Base-by-base conservation (phyloP, 1,284 basidiomycete species). In the Melampsora americana region DNA sequence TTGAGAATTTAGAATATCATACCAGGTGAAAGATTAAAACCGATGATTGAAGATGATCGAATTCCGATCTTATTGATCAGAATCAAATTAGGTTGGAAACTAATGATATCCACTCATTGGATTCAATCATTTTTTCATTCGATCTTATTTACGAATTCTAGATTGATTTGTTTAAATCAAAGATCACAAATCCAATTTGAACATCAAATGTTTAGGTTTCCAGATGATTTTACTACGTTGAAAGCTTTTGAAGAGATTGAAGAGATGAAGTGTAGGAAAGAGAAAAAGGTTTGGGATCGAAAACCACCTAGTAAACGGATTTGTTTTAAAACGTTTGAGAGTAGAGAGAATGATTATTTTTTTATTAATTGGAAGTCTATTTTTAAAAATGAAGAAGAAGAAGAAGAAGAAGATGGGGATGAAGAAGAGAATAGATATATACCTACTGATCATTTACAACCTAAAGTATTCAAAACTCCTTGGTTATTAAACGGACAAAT, bases 71-170 rank as follows among this genome's bases (percentile, higher is more conserved):
- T 96, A 44, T 86, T 96, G 48, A 87, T 95, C 12, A 91, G 93
- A 82, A 6, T 50, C 2, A 42, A 44, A 20, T 46, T 20, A 53
- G 92, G 93, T 46, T 95, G 90, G 89, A 92, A 89, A 1, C 84
- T 97, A 5, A 84, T 95, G 32, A 83, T 95, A 44, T 93, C 94
- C 1, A 85, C 88, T 1, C 92, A 92, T 11, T 97, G 93, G 93
- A 86, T 87, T 0, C 93, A 93, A 89, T 86, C 92, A 0, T 92
- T 96, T 83, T 88, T 92, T 78, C 86, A 86, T 32, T 93, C 93
- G 0, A 86, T 97, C 59, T 86, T 87, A 9, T 89, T 89, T 82
- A 92, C 92, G 0, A 89, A 90, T 28, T 90, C 90, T 0, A 89
- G 92, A 3, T 86, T 94, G 9, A 90, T 86, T 1, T 93, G 93